These are phyloP conservation scores for Blastobotrys indianensis DNA, from an alignment of 1,139 yeast species.

Conservation along the genomic window DNA sequence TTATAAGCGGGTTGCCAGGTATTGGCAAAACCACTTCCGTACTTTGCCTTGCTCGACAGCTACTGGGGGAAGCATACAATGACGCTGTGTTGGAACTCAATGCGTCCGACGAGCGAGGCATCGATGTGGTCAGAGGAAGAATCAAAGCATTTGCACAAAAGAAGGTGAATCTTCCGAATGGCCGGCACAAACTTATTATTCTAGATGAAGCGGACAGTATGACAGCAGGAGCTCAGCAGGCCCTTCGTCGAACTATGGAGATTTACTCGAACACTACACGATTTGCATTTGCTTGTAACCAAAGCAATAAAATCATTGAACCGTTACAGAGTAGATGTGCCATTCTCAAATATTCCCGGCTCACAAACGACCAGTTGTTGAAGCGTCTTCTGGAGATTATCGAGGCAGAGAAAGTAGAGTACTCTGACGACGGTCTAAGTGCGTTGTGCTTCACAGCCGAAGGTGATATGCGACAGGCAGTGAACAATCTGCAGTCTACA, in stretches of 20 bases:
- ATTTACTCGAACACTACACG: conserved; percentile 89
- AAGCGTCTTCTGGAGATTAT: conserved; percentile 69
- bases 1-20: conserved; percentile 92
- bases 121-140: conserved; percentile 86
- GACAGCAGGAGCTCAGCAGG: conserved; percentile 98
- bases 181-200: conserved; percentile 80
- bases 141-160: conserved; percentile 95
- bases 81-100: conserved; percentile 90
- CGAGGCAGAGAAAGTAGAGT: conserved; percentile 64
- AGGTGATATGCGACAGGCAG: conserved; percentile 98
- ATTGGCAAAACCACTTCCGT: conserved; percentile 95
- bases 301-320: conserved; percentile 88
- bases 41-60: conserved; percentile 80
- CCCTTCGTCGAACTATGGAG: conserved; percentile 95
- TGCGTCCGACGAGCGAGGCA: conserved; percentile 96
- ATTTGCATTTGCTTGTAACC: conserved; percentile 97
- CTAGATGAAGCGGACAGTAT: conserved; percentile 96
- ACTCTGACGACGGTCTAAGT: conserved; percentile 84
- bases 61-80: conserved; percentile 61
- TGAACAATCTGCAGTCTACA: conserved; percentile 88
- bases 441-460: conserved; percentile 96
- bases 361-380: conserved; percentile 80
- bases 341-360: conserved; percentile 73
- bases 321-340: conserved; percentile 98
- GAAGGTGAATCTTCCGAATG: conserved; percentile 67